These are phyloP conservation scores for Blepharisma stoltei DNA, from an alignment of 73 alveolate genomes.

Conservation along the genomic window DNA sequence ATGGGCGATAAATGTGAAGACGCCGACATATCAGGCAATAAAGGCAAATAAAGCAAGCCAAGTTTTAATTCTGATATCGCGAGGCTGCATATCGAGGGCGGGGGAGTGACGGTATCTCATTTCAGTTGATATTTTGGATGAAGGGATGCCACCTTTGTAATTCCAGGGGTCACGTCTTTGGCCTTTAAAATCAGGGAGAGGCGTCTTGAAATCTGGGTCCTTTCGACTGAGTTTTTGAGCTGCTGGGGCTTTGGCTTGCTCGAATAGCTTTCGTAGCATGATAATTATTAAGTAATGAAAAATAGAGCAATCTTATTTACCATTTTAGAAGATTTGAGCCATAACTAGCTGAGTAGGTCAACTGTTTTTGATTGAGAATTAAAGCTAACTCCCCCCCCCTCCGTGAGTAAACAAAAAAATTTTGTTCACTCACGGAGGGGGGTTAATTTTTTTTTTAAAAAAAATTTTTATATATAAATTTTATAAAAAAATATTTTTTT, in stretches of 20 bases:
- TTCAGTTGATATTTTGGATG: background rate
- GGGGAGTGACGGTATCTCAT: constrained; percentile 21
- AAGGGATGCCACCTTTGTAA: background rate
- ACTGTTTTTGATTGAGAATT: too few species aligned
- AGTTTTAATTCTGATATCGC: constrained; percentile 6
- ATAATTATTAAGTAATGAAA: background rate
- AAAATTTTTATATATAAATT: too few species aligned
- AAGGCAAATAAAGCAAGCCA: constrained; percentile 12
- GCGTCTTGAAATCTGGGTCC: constrained; percentile 13
- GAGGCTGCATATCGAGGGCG: background rate
- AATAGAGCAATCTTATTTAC: too few species aligned
- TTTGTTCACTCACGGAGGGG: too few species aligned
- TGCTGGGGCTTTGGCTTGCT: background rate
- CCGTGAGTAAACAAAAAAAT: too few species aligned
- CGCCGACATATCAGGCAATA: background rate
- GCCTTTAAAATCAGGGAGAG: constrained; percentile 24
- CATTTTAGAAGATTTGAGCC: too few species aligned
- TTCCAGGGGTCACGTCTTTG: constrained; percentile 14
- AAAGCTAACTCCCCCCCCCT: too few species aligned
- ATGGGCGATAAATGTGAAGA: constrained; percentile 12
- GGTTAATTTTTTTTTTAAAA: too few species aligned
- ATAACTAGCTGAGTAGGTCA: too few species aligned
- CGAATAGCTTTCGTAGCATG: constrained; percentile 5
- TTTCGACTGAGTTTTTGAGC: background rate
- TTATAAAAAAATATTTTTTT: too few species aligned